Percentiles rank a stretch among this genome's conserved stretches.
phyloP scores from a whole-genome alignment of 23 red algal genomes.

The Gracilaria gracilis region DNA sequence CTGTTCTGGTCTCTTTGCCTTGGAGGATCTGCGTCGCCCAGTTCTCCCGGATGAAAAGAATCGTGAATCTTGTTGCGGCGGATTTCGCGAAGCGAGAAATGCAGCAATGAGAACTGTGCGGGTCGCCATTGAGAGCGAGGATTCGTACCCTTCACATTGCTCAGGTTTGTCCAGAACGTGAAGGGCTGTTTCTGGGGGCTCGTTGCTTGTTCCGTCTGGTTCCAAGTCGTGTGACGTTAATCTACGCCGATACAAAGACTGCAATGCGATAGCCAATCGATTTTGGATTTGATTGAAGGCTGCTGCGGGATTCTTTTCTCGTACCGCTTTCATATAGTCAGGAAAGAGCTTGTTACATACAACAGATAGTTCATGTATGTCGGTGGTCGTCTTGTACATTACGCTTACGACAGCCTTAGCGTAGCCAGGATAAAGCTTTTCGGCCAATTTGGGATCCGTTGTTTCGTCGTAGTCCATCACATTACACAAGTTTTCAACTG shows the following conservation, averaged over 20 bases:
- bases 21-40: slow-evolving; percentile 5
- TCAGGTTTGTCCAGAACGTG: background rate
- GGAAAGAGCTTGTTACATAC: slow-evolving; percentile 57
- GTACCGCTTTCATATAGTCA: slow-evolving; percentile 14
- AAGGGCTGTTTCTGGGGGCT: background rate
- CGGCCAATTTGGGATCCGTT: background rate
- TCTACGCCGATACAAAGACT: slow-evolving; percentile 24
- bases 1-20: slow-evolving; percentile 3
- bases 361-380: slow-evolving; percentile 23
- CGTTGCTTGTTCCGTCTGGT: background rate
- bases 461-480: slow-evolving; percentile 5
- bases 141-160: slow-evolving; percentile 14
- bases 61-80: slow-evolving; percentile 48
- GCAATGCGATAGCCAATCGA: slow-evolving; percentile 23
- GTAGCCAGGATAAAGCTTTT: slow-evolving; percentile 36
- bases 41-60: slow-evolving; percentile 47
- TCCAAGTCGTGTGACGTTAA: background rate
- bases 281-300: slow-evolving; percentile 52
- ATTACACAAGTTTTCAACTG: slow-evolving; percentile 24
- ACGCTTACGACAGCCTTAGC: slow-evolving; percentile 33
- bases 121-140: slow-evolving; percentile 4
- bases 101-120: slow-evolving; percentile 38
- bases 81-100: slow-evolving; percentile 51
- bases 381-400: slow-evolving; percentile 56
- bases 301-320: slow-evolving; percentile 19